phyloP scores from a whole-genome alignment of 352 stramenopile genomes.

The Elongisporangium undulatum region DNA sequence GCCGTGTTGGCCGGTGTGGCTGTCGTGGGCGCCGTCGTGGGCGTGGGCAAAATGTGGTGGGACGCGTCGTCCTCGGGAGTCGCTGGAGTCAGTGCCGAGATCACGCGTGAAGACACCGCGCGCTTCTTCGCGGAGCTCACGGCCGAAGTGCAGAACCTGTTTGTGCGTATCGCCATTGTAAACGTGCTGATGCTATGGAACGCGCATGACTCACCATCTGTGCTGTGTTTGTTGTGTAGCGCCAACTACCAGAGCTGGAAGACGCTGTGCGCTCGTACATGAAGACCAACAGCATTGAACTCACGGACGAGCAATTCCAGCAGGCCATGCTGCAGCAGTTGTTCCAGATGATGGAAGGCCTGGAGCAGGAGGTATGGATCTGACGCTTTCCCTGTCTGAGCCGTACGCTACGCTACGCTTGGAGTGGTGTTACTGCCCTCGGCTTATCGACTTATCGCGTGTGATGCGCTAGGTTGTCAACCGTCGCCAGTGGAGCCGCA shows the following conservation, averaged over 20 bases:
- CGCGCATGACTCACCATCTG: neutral
- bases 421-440: neutral
- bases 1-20: conserved; percentile 65
- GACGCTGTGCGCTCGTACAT: conserved; percentile 58
- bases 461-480: conserved; percentile 24
- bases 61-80: conserved; percentile 50
- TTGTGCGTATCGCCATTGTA: conserved; percentile 34
- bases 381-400: neutral
- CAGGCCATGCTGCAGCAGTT: conserved; percentile 68
- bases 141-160: conserved; percentile 50
- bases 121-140: conserved; percentile 76
- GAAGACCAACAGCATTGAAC: conserved; percentile 59
- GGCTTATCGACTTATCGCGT: neutral
- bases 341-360: conserved; percentile 66
- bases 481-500: conserved; percentile 53
- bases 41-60: conserved; percentile 86
- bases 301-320: conserved; percentile 70
- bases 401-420: neutral
- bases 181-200: neutral
- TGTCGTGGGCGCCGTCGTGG: conserved; percentile 55
- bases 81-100: conserved; percentile 18
- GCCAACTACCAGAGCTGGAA: conserved; percentile 65
- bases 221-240: conserved; percentile 20
- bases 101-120: conserved; percentile 52
- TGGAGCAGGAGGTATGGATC: conserved; percentile 39